These are phyloP conservation scores for Trichoderma koningii DNA, from an alignment of 2,329 filamentous ascomycete genomes.

Conservation along the genomic window DNA sequence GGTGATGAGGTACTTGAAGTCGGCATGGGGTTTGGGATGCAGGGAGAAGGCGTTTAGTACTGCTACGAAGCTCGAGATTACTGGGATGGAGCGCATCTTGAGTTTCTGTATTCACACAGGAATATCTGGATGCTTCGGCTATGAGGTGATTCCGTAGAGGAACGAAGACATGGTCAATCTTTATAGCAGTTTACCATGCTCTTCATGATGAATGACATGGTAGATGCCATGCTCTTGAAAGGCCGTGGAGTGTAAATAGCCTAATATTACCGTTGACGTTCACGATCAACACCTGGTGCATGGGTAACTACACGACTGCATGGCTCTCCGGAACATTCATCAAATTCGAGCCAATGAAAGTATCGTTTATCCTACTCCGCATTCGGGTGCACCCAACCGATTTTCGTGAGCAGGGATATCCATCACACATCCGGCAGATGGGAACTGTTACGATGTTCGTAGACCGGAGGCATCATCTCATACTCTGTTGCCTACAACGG, in stretches of 20 bases:
- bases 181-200: neutral
- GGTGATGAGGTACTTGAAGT: conserved; percentile 53
- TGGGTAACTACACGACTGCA: neutral
- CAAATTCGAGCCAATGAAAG: neutral
- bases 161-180: no score
- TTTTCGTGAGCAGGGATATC: neutral
- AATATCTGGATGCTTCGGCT: neutral
- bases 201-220: neutral
- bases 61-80: neutral
- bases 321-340: neutral
- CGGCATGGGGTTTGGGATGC: neutral
- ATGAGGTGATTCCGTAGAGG: neutral
- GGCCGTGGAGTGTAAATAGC: neutral
- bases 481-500: neutral
- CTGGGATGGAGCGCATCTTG: neutral
- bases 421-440: neutral
- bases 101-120: no score
- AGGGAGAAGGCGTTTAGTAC: neutral
- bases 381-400: neutral
- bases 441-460: neutral
- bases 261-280: conserved; percentile 1
- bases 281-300: neutral
- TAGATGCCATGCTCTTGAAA: neutral
- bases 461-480: neutral
- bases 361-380: neutral